phyloP scores from a whole-genome alignment of 257 asterid species.

The Thymus quinquecostatus region DNA sequence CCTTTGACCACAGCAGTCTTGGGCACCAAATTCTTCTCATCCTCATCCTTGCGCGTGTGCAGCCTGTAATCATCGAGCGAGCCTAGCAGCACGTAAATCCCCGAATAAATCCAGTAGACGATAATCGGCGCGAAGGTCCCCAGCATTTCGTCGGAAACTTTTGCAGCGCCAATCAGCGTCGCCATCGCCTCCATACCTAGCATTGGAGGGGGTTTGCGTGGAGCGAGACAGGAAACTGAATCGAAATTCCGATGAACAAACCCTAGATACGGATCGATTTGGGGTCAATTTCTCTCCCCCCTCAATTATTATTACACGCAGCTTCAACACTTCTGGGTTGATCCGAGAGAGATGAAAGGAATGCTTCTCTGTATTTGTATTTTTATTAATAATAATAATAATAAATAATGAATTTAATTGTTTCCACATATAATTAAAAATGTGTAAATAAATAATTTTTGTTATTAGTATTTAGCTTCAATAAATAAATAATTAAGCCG shows the following conservation, averaged over 20 bases:
- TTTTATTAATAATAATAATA: no score
- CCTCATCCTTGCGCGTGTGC: slow-evolving; percentile 79
- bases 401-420: no score
- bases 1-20: slow-evolving; percentile 82
- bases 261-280: slow-evolving; percentile 34
- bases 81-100: slow-evolving; percentile 69
- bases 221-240: slow-evolving; percentile 8
- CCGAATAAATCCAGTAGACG: slow-evolving; percentile 89
- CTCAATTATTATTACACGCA: slow-evolving; percentile 29
- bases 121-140: slow-evolving; percentile 77
- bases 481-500: no score
- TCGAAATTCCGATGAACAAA: slow-evolving; percentile 23
- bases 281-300: slow-evolving; percentile 21
- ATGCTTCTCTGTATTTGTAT: no score
- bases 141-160: slow-evolving; percentile 76
- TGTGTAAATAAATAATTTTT: no score
- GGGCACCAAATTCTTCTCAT: slow-evolving; percentile 84
- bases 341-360: slow-evolving; percentile 16
- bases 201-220: slow-evolving; percentile 17
- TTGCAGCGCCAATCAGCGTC: not conserved
- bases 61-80: slow-evolving; percentile 73
- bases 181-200: slow-evolving; percentile 40
- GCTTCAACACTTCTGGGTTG: slow-evolving; percentile 25
- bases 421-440: no score
- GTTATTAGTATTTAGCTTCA: no score